Conservation (phyloP, 2,329 filamentous ascomycete species). For the Epichloe uncinata region DNA sequence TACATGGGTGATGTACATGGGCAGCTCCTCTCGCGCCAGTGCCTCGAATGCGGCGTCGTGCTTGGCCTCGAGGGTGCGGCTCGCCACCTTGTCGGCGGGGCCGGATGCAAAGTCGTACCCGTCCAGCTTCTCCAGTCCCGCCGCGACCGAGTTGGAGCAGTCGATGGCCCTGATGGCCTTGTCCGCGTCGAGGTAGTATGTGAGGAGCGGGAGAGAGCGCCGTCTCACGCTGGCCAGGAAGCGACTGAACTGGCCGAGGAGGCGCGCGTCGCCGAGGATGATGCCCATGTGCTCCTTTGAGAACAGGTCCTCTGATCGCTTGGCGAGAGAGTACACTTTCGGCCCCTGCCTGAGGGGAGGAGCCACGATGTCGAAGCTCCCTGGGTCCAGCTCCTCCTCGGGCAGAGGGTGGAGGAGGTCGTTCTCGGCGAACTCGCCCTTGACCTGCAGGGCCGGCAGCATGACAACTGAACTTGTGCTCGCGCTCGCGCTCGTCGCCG, state of each 20-base stretch:
- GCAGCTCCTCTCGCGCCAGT: conserved; percentile 53
- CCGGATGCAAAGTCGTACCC: conserved; percentile 41
- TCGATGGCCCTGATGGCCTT: conserved; percentile 59
- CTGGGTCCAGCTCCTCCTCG: not conserved
- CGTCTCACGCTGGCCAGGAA: conserved; percentile 50
- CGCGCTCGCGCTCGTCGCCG: not conserved
- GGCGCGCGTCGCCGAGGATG: conserved; percentile 51
- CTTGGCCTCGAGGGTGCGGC: conserved; percentile 46
- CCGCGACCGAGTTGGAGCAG: conserved; percentile 56
- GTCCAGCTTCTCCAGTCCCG: conserved; percentile 42
- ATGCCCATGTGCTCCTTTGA: conserved; percentile 49
- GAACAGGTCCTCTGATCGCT: conserved; percentile 51
- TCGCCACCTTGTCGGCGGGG: conserved; percentile 37
- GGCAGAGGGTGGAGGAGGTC: not conserved
- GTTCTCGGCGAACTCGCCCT: not conserved
- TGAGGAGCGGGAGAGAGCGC: conserved; percentile 49
- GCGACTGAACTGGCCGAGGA: conserved; percentile 51
- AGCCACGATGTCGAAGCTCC: conserved; percentile 1
- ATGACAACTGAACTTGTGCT: no score
- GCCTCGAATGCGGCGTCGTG: conserved; percentile 51
- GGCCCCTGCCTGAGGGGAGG: not conserved
- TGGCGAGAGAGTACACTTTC: conserved; percentile 40
- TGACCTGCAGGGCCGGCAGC: not conserved
- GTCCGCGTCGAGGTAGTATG: conserved; percentile 58
- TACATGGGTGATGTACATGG: conserved; percentile 56